Percentiles rank a stretch among this genome's conserved stretches.
These are phyloP conservation scores for Panicum miliaceum DNA, from an alignment of 176 grass and related monocot species.

Conservation along the genomic window DNA sequence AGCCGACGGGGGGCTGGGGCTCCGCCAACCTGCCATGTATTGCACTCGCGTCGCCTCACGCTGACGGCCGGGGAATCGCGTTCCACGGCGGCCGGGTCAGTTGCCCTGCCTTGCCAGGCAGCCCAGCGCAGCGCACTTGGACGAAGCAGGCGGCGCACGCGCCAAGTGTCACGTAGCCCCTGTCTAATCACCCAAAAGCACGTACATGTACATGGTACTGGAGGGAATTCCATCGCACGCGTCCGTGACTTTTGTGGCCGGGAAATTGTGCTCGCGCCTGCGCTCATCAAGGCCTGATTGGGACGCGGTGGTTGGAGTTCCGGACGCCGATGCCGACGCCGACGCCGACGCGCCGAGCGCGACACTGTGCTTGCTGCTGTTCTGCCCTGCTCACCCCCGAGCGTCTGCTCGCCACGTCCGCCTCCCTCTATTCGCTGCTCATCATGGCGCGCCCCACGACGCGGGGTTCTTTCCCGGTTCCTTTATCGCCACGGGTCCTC, in stretches of 20 bases:
- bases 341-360: neutral
- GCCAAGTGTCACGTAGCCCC: neutral
- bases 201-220: no score
- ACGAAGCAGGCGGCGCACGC: neutral
- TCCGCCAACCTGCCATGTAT: neutral
- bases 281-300: neutral
- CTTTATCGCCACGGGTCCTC: neutral
- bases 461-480: neutral
- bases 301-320: neutral
- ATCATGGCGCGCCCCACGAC: neutral
- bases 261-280: neutral
- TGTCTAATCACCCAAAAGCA: conserved; percentile 6
- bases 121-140: neutral
- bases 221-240: no score
- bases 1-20: neutral
- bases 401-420: neutral
- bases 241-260: neutral
- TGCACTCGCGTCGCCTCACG: neutral
- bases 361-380: no score
- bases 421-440: neutral
- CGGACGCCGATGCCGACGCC: neutral
- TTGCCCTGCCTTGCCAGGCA: conserved; percentile 46
- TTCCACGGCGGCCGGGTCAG: neutral
- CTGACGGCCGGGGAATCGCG: no score
- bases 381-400: conserved; percentile 1